Base-by-base conservation (phyloP, 495 filamentous ascomycete species). In the Hypoxylon fuscum region DNA sequence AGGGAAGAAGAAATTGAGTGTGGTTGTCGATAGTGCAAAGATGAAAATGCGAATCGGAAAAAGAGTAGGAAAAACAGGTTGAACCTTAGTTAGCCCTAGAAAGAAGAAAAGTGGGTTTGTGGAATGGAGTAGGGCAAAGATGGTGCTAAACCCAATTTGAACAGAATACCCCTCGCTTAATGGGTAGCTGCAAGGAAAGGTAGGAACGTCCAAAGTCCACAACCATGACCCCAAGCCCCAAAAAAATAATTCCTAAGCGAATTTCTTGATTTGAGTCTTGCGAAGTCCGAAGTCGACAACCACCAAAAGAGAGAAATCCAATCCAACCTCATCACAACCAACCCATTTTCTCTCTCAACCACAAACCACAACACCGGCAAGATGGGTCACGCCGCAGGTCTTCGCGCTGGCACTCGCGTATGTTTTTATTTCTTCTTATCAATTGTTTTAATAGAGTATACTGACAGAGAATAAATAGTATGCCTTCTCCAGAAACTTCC, bases 331-430 rank as follows among this genome's bases (percentile, higher is more conserved):
- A 71, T 62, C 59, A 70, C 64, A 69, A 27, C 25, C n/a, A n/a
- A 27, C 3, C 25, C 25, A 27, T 27, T 27, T n/a, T n/a, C n/a
- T 27, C 25, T 27, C 25, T 27, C 8, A 8, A 27, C 25, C 25
- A n/a, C n/a, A 27, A 27, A 27, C 67, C 59, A 59, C 66, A 78
- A 72, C 67, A 72, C 72, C 68, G 72, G 59, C 77, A 81, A 75
- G 68, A 98, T 97, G 94, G 92, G 92, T 94, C 93, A 97, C 87
- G 86, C 93, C 64, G 88, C 88, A 77, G 94, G 94, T 94, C 87
- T 97, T 73, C 85, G 93, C 78, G 86, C 90, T 73, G 93, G 94
- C 80, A 98, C 93, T 80, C 90, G 94, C 79, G 86, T 87, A 84
- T 65, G 86, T 84, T 61, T n/a, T n/a, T n/a, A n/a, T n/a, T n/a